Conservation (phyloP, 2,329 filamentous ascomycete species). For the Knoxdaviesia capensis region DNA sequence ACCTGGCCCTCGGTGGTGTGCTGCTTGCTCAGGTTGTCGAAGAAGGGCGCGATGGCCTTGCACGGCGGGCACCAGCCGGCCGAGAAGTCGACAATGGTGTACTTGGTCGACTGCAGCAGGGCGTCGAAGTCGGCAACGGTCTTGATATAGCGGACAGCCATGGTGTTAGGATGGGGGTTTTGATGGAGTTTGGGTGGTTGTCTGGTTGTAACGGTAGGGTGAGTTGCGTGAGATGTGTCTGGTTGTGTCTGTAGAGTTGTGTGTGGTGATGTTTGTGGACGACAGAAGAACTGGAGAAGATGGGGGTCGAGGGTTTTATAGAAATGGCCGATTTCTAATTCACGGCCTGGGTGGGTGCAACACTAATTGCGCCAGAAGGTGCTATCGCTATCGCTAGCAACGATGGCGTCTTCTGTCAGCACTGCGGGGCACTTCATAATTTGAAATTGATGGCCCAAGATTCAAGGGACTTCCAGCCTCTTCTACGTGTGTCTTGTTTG, state of each 20-base stretch:
- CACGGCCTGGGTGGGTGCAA: no score
- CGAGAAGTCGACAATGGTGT: conserved; percentile 36
- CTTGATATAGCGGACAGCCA: conserved; percentile 13
- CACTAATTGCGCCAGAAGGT: no score
- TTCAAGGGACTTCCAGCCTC: no score
- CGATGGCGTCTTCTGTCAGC: no score
- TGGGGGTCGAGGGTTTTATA: no score
- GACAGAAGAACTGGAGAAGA: no score
- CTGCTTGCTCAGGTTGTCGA: conserved; percentile 23
- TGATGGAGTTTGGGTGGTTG: conserved; percentile 1
- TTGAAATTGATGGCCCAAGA: no score
- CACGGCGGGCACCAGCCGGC: conserved; percentile 41
- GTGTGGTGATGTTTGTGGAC: no score
- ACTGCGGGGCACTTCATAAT: no score
- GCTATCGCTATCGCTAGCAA: no score
- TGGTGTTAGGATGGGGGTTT: conserved; percentile 6
- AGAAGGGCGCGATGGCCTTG: conserved; percentile 36
- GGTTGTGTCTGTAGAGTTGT: not conserved
- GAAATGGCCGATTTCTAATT: no score
- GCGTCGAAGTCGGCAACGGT: conserved; percentile 24
- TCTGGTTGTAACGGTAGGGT: conserved; percentile 3
- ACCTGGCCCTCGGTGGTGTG: conserved; percentile 18
- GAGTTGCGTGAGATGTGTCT: conserved; percentile 7
- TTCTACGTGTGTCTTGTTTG: no score
- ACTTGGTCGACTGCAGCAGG: conserved; percentile 25